These are phyloP conservation scores for Talaromyces sp. DNA, from an alignment of 2,329 filamentous ascomycete species.

Conservation along the genomic window DNA sequence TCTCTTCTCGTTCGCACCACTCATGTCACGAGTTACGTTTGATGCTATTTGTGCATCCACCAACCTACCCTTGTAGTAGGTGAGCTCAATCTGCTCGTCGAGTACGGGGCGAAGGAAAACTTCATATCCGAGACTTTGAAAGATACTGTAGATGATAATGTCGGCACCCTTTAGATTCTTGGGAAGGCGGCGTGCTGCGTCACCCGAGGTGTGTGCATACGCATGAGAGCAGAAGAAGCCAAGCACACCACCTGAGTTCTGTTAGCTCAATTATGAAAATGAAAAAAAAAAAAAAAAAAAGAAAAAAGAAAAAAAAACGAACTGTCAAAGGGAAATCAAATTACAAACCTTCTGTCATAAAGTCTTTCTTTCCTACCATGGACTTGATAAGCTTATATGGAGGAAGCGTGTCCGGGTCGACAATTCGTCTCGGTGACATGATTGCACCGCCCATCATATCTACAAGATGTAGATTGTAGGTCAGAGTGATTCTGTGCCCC, in stretches of 20 bases:
- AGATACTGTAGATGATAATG: constrained; percentile 40
- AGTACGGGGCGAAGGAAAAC: constrained; percentile 32
- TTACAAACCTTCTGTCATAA: constrained; percentile 37
- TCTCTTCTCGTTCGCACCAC: too few species aligned
- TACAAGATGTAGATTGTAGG: constrained; percentile 56
- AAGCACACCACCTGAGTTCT: constrained; percentile 39
- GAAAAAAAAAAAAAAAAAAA: too few species aligned
- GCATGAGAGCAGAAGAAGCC: constrained; percentile 48
- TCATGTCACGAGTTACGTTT: too few species aligned
- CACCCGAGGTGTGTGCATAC: constrained; percentile 43
- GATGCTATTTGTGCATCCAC: too few species aligned
- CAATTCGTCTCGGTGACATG: neutral
- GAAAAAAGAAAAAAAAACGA: neutral
- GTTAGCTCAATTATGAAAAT: neutral
- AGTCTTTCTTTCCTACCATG: constrained; percentile 21
- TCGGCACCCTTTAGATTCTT: constrained; percentile 47
- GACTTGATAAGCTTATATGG: neutral
- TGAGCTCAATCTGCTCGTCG: neutral
- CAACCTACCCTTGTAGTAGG: neutral
- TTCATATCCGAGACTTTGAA: constrained; percentile 33
- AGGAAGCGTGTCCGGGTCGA: constrained; percentile 3
- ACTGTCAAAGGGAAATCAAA: neutral
- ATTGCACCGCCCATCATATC: constrained; percentile 29
- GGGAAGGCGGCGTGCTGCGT: constrained; percentile 28
- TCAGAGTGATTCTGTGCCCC: constrained; percentile 57